A percentile compares a stretch with the other conserved stretches of the same genome.
Evolutionary conservation across 1,284 basidiomycete genomes (phyloP).

Genomic region (Ceratobasidium sp.): DNA sequence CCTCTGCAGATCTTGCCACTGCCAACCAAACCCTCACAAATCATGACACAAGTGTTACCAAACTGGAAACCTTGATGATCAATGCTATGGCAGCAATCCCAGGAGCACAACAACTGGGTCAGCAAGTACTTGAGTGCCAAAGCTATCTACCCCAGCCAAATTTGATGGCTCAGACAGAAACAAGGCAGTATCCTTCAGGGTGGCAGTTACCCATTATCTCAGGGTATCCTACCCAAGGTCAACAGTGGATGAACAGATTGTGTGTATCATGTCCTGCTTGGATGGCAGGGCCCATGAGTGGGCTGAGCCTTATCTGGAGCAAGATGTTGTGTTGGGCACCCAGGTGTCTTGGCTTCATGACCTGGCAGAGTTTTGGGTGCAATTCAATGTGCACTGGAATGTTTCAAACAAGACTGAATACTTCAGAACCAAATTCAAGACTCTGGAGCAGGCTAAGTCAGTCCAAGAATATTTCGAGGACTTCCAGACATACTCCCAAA

Average conservation of each 20-base stretch:
- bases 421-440: conserved; percentile 21
- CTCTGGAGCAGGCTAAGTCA: neutral
- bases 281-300: conserved; percentile 1
- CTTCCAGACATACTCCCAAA: conserved; percentile 29
- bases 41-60: neutral
- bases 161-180: conserved; percentile 10
- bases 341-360: neutral
- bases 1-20: neutral
- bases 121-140: neutral
- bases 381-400: conserved; percentile 15
- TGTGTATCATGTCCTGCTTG: conserved; percentile 2
- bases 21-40: neutral
- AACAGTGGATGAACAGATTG: conserved; percentile 9
- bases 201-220: conserved; percentile 6
- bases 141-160: neutral
- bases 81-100: neutral
- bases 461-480: conserved; percentile 24
- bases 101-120: neutral
- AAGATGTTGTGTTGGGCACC: neutral
- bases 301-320: neutral
- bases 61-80: neutral
- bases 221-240: neutral
- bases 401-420: conserved; percentile 9
- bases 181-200: neutral
- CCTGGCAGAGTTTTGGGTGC: conserved; percentile 3